Base-by-base conservation (phyloP, 2,329 filamentous ascomycete genomes). In the Sporothrix curviconia region DNA sequence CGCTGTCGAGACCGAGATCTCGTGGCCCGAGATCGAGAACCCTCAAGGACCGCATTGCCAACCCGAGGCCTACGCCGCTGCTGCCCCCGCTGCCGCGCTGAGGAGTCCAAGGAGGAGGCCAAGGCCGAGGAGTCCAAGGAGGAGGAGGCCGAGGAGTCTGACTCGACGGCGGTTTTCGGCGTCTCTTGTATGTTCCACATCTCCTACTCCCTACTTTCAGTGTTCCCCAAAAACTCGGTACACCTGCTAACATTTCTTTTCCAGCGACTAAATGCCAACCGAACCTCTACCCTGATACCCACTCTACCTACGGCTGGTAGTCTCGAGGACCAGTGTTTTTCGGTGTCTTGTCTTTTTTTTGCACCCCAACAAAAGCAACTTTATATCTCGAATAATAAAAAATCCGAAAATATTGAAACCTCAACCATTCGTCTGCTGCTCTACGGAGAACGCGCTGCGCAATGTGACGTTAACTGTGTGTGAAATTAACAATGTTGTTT, bases 11-110 rank as follows among this genome's bases (percentile, higher is more conserved):
- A 96, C 90, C 68, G 92, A 95, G 66, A 87, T 87, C 83, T 87
- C 85, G 78, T 99, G 94, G 92, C 86, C 92, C 69, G 90, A 90
- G 77, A 96, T 99, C 71, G 86, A 95, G 71, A 83, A 96, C 79
- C n/a, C 88, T 99, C 80, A 99, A 99, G 89, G 94, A 99, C 81
- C 91, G 94, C 75, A 96, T 99, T 71, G 90, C 90, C 79, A 97
- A 99, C 85, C 95, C 67, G 94, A 99, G 57, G 90, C 90, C 57
- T 99, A 97, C 76, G 94, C 92, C 64, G 74, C 90, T 50, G 80
- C 92, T 65, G 90, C 87, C 65, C 90, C 92, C 59, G 83, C 73
- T 64, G 87, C 85, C 58, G 77, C 74, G 52, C 77, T 75, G n/a
- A n/a, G n/a, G n/a, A n/a, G n/a, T n/a, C n/a, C n/a, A n/a, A n/a